Evolutionary conservation across 2,329 filamentous ascomycete genomes (phyloP), one percentile per base, ranked within the genome.

Genomic region (Daldinia sp.): DNA sequence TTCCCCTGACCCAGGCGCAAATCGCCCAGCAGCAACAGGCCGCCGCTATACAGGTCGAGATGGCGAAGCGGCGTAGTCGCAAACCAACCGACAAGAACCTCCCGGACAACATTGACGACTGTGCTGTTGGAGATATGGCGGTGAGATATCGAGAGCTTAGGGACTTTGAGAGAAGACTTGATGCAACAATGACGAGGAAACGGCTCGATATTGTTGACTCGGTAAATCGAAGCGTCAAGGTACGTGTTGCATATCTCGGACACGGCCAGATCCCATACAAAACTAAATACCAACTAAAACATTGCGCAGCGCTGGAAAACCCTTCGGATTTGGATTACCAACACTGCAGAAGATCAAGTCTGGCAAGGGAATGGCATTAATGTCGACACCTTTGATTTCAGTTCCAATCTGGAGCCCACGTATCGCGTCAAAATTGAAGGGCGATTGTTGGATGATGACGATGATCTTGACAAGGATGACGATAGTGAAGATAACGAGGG

Each of bases 41-140:
- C 41, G 82, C 85, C 66, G 83, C 82, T 26, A 84, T 81, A 57
- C 82, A 84, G 77, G 82, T 85, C 73, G 90, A 93, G 78, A 85
- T 89, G 70, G 90, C 92, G 51, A 93, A 94, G 80, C 89, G 94
- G 68, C 90, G 93, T 74, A 93, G 93, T 77, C 90, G 90, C 78
- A 97, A 95, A 81, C 96, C 96, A 1, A 98, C 94, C 65, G 96
- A 99, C 81, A 97, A 93, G 85, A 96, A 93, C 75, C 89, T 99
- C 28, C 94, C 96, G 42, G 94, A 98, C 72, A 94, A 93, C 63
- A 87, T 97, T 50, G 94, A 97, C 74, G 90, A 93, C 54, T 88
- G 92, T 71, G 88, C 93, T 68, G 89, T 97, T 71, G 93, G 92
- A 70, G 92, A 97, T 79, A 91, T 92, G 42, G 93, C 92, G 50